phyloP scores from a whole-genome alignment of 345 rosid genomes.

The Eucalyptus urophylla region DNA sequence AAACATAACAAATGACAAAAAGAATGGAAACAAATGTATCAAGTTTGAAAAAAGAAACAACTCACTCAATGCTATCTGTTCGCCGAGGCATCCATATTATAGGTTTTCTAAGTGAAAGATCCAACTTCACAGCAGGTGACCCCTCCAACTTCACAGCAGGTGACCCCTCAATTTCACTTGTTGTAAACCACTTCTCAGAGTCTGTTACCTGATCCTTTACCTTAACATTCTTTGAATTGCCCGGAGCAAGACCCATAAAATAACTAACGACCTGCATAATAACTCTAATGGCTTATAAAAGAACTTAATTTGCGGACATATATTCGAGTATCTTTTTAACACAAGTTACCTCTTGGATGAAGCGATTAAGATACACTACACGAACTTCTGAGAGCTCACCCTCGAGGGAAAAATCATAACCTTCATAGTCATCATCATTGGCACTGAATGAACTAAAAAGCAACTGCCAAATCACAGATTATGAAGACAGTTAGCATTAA shows the following conservation, averaged over 20 bases:
- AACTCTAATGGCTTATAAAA: conserved; percentile 4
- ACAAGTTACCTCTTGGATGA: conserved; percentile 84
- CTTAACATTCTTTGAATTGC: conserved; percentile 45
- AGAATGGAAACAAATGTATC: neutral
- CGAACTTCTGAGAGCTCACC: conserved; percentile 99
- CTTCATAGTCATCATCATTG: conserved; percentile 82
- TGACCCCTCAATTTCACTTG: conserved; percentile 89
- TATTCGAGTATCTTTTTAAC: neutral
- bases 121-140: conserved; percentile 87
- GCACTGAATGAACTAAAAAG: conserved; percentile 71
- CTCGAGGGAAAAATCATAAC: conserved; percentile 76
- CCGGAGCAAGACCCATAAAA: conserved; percentile 90
- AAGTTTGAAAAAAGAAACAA: neutral
- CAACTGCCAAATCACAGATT: conserved; percentile 31
- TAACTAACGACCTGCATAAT: conserved; percentile 59
- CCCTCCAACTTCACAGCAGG: conserved; percentile 89
- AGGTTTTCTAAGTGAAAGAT: conserved; percentile 83
- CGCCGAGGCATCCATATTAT: conserved; percentile 92
- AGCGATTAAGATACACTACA: conserved; percentile 85
- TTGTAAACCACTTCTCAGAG: conserved; percentile 81
- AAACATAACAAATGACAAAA: neutral
- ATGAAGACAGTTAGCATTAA: neutral
- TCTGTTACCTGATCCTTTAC: conserved; percentile 79
- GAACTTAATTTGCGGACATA: neutral
- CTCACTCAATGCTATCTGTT: conserved; percentile 90